Percentiles rank a stretch among this genome's conserved stretches.
Conservation (phyloP, 495 filamentous ascomycete species). For the Daldinia caldariorum region DNA sequence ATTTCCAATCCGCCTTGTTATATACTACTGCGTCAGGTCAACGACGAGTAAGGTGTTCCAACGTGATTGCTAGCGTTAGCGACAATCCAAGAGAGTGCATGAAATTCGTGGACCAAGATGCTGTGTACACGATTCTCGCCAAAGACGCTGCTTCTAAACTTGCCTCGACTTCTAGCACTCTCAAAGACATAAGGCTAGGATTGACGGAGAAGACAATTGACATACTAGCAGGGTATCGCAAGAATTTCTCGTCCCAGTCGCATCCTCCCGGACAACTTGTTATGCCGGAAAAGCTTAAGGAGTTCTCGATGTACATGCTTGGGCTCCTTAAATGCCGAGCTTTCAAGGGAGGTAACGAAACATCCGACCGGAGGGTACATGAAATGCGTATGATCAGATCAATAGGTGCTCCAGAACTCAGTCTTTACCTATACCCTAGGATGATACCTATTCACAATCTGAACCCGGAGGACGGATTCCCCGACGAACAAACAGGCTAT, state of each 20-base stretch:
- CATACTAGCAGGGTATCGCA: slow-evolving; percentile 91
- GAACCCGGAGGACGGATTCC: slow-evolving; percentile 85
- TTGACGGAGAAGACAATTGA: slow-evolving; percentile 95
- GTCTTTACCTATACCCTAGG: slow-evolving; percentile 93
- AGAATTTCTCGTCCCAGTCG: slow-evolving; percentile 79
- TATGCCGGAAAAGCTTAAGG: slow-evolving; percentile 94
- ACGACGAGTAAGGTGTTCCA: slow-evolving; percentile 89
- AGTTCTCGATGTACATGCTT: slow-evolving; percentile 98
- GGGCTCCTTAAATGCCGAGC: slow-evolving; percentile 89
- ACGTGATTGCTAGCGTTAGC: slow-evolving; percentile 90
- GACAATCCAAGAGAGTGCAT: slow-evolving; percentile 84
- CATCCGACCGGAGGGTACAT: slow-evolving; percentile 89
- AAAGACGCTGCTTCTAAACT: slow-evolving; percentile 91
- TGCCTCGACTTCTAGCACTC: slow-evolving; percentile 68
- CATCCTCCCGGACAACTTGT: slow-evolving; percentile 94
- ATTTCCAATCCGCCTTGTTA: slow-evolving; percentile 95
- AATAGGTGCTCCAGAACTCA: slow-evolving; percentile 85
- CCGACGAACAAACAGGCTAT: slow-evolving; percentile 83
- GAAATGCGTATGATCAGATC: slow-evolving; percentile 90
- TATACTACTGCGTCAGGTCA: slow-evolving; percentile 94
- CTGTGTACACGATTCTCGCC: slow-evolving; percentile 84
- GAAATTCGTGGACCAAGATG: slow-evolving; percentile 94
- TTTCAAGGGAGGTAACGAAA: slow-evolving; percentile 92
- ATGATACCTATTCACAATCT: slow-evolving; percentile 94
- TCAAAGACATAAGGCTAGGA: slow-evolving; percentile 87